Evolutionary conservation across 2,329 filamentous ascomycete species (phyloP).

Genomic region (Pseudocercospora ulei): DNA sequence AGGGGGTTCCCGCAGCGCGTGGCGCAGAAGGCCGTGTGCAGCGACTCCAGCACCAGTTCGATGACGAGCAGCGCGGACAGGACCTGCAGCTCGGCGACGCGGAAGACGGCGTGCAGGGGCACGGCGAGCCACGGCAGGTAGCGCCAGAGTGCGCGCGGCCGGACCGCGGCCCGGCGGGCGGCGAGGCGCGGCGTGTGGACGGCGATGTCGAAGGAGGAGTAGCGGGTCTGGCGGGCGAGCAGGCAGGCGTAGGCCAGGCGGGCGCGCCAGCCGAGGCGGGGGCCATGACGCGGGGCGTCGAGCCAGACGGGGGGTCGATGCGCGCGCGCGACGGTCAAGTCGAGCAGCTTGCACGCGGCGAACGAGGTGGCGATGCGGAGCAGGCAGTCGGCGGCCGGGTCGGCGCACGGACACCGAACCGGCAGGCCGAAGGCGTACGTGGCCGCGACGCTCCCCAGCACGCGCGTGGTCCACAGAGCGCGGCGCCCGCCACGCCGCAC

Average conservation of each 20-base stretch:
- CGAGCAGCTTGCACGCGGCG: slow-evolving; percentile 9
- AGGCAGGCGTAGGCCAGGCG: slow-evolving; percentile 6
- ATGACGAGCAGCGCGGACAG: slow-evolving; percentile 5
- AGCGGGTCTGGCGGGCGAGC: slow-evolving; percentile 6
- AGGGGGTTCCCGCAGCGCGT: slow-evolving; percentile 1
- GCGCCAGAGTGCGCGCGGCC: background rate
- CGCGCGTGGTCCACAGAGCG: slow-evolving; percentile 2
- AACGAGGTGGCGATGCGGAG: slow-evolving; percentile 8
- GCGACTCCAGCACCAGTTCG: slow-evolving; percentile 2
- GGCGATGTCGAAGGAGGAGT: slow-evolving; percentile 11
- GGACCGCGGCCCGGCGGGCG: background rate
- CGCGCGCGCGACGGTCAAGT: slow-evolving; percentile 4
- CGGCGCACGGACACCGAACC: background rate
- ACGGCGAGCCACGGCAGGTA: background rate
- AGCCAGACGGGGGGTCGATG: slow-evolving; percentile 1
- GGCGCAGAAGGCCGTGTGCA: background rate
- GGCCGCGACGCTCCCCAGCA: slow-evolving; percentile 1
- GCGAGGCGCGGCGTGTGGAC: background rate
- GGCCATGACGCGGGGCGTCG: background rate
- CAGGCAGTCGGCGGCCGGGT: slow-evolving; percentile 1
- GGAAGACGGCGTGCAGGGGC: slow-evolving; percentile 6
- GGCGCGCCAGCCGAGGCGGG: background rate
- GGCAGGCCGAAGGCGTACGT: slow-evolving; percentile 5
- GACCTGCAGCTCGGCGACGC: slow-evolving; percentile 6
- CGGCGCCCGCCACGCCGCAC: no score